Conservation (phyloP, 306 rosid genomes). For the Cyamopsis tetragonoloba region DNA sequence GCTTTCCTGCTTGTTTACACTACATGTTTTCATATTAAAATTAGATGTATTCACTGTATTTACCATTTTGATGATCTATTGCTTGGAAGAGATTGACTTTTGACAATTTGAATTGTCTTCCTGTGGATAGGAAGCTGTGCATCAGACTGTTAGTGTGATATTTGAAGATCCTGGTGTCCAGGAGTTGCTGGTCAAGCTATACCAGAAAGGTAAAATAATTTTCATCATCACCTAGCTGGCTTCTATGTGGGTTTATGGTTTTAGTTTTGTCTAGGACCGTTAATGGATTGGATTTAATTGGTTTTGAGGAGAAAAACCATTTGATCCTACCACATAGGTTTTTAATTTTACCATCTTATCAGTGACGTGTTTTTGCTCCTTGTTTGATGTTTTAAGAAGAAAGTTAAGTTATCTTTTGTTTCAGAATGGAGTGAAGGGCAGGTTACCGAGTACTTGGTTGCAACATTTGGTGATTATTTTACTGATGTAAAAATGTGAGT, state of each 20-base stretch:
- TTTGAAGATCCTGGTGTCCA: slow-evolving; percentile 99
- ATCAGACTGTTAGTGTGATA: slow-evolving; percentile 87
- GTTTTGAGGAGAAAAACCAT: too few species aligned
- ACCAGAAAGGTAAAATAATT: slow-evolving; percentile 46
- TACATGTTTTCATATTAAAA: neutral
- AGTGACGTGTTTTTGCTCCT: slow-evolving; percentile 3
- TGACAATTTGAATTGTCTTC: slow-evolving; percentile 8
- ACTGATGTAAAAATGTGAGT: slow-evolving; percentile 92
- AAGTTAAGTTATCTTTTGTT: slow-evolving; percentile 3
- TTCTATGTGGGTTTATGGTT: slow-evolving; percentile 3
- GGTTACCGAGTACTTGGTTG: slow-evolving; percentile 89
- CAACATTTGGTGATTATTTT: slow-evolving; percentile 93
- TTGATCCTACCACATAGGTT: too few species aligned
- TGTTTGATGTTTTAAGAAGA: neutral
- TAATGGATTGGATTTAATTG: too few species aligned
- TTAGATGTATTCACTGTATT: slow-evolving; percentile 1
- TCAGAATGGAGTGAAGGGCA: slow-evolving; percentile 95
- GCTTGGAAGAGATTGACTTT: slow-evolving; percentile 15
- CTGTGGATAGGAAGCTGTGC: slow-evolving; percentile 82
- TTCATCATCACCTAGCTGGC: neutral
- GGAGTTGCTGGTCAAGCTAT: slow-evolving; percentile 81
- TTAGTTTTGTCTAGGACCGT: neutral
- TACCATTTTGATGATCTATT: slow-evolving; percentile 19
- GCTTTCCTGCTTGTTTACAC: neutral
- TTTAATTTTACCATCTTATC: slow-evolving; percentile 25